Base-by-base conservation (phyloP, 169 alveolate genomes). In the Plasmodium yoelii region DNA sequence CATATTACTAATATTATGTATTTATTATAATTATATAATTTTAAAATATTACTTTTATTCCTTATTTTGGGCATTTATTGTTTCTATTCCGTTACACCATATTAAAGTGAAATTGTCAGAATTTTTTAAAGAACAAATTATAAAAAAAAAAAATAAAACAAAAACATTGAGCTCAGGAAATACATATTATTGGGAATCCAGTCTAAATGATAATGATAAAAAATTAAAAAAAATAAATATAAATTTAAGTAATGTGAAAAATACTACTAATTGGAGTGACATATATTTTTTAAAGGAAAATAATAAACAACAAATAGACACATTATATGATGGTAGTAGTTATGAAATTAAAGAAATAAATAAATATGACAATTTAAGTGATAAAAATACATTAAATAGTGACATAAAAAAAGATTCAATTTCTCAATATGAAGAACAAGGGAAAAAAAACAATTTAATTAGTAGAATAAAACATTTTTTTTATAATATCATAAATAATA, bases 61-160 rank as follows among this genome's bases (percentile, higher is more conserved):
- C 5, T 64, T 92, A 44, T 92, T 92, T 56, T 92, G 94, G 94
- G 94, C 94, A 1, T 84, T 88, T n/a, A 87, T 92, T 13, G 72
- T 92, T 22, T 87, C 93, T 8, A 92, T 92, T 55, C 94, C 94
- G 9, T 88, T 92, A 46, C 84, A 74, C 60, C 88, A 75, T 75
- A 74, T 75, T 9, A 75, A 75, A 56, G 88, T 60, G 19, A 75
- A 75, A 15, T 53, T 75, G 15, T 61, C 73, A 19, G 88, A 75
- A 56, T 47, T 75, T 53, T 51, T 75, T 7, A 63, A 53, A 53
- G 56, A 75, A 56, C 24, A 42, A n/a, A 34, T 75, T 75, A 22
- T 75, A 34, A 63, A 67, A 39, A 75, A 18, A 34, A 75, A 28
- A 42, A 63, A 67, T 42, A 61, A 75, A 18, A 9, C 5, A 49